These are phyloP conservation scores for Dactylellina parvicollis DNA, from an alignment of 2,329 filamentous ascomycete species.

Conservation along the genomic window DNA sequence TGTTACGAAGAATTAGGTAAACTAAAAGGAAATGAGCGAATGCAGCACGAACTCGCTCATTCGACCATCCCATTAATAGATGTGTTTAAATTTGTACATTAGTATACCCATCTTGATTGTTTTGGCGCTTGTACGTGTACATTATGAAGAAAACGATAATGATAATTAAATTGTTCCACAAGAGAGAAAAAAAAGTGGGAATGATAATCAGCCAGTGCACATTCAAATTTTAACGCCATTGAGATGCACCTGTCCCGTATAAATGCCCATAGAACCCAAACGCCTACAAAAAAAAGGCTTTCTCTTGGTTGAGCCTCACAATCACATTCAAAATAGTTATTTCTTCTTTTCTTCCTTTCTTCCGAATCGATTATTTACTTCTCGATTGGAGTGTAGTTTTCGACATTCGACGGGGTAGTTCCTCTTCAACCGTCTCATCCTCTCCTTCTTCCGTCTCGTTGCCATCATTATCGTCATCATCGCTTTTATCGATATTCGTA, in stretches of 20 bases:
- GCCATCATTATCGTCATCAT: background rate
- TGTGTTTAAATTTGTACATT: conserved; percentile 22
- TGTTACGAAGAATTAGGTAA: no score
- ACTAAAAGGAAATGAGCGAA: no score
- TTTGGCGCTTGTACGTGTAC: conserved; percentile 8
- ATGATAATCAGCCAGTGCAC: background rate
- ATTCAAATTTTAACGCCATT: conserved; percentile 2
- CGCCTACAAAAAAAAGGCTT: no score
- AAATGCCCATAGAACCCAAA: background rate
- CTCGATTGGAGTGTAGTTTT: conserved; percentile 14
- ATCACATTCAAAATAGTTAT: no score
- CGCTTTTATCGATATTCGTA: background rate
- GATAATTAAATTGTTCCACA: no score
- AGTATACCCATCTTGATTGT: conserved; percentile 25
- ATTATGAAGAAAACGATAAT: conserved; percentile 9
- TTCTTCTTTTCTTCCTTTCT: no score
- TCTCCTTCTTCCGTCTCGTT: conserved; percentile 9
- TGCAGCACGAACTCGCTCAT: no score
- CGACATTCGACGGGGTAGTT: conserved; percentile 28
- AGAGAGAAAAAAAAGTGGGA: background rate
- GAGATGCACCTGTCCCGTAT: background rate
- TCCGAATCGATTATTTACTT: conserved; percentile 7
- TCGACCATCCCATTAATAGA: no score
- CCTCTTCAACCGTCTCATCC: conserved; percentile 21
- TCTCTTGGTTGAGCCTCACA: no score